Evolutionary conservation across 495 filamentous ascomycete species (phyloP), one percentile per base, ranked within the genome.

Genomic region (Xylaria venustula): DNA sequence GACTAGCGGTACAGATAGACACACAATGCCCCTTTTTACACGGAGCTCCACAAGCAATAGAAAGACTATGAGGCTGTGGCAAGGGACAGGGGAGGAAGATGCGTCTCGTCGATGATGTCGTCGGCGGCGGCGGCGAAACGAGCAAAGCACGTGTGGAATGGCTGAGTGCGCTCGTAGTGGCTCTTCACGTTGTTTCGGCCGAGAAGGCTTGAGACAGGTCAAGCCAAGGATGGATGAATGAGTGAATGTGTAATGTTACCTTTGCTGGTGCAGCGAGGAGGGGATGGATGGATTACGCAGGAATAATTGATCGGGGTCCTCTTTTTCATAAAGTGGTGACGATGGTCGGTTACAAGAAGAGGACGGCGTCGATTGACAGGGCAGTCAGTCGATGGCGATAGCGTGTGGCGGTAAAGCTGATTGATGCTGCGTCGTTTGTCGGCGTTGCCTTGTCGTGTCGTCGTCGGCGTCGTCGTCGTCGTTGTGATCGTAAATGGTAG

Each of bases 11-110:
- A 60, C 57, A 25, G 28, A 8, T 30, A 46, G 22, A 53, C 20
- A 45, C 25, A 46, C 20, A n/a, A n/a, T n/a, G n/a, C n/a, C n/a
- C n/a, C n/a, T n/a, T n/a, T n/a, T 58, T 22, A 34, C 26, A 11
- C 36, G 49, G 36, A 53, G 37, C 48, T 45, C 28, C 19, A 53
- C 47, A 60, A 34, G 32, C 46, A 50, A 51, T 50, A 45, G 44
- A 52, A 1, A 28, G 19, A 23, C 34, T 26, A 37, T 52, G 48
- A 53, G 40, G 47, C 37, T 20, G 36, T 60, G 58, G 58, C 9
- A 46, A 53, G 5, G n/a, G 28, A 45, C 56, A 34, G 40, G 30
- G 30, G 37, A 40, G 37, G 15, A 40, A 15, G 37, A 15, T 40
- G 15, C 37, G 37, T 40, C 37, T 40, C 37, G 37, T 40, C 37